Evolutionary conservation across 1,284 basidiomycete genomes (phyloP), one percentile per base, ranked within the genome.

Genomic region (Mycena sp.): DNA sequence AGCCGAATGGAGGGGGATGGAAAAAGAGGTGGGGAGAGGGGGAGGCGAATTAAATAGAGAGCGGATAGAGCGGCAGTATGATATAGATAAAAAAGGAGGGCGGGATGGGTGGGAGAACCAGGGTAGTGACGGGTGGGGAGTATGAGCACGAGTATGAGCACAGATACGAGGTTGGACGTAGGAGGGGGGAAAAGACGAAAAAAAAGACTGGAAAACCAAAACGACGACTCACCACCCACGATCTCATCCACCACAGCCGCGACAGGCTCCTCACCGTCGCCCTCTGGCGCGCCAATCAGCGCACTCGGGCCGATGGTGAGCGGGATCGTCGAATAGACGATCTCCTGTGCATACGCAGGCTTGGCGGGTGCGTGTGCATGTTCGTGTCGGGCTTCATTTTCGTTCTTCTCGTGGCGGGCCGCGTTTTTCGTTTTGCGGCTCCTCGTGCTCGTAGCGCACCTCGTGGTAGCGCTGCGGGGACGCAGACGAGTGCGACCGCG

Each of bases 171-270:
- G 26, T 43, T 7, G 19, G 17, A 29, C 17, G 17, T 6, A 51
- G 19, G 5, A 21, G 11, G 30, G 16, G 16, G 10, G 11, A 25
- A 51, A 38, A 37, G 23, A 35, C 21, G 25, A 49, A 32, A 21
- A 29, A 56, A 37, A 38, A 35, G 37, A 45, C 32, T 6, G 19
- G 6, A 46, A 14, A 58, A 30, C 44, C 66, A 60, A 17, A 67
- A 74, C 3, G 52, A 43, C 30, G 10, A 56, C 64, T 59, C 41
- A 66, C 65, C 32, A 19, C 65, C 65, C 23, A 67, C 61, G 28
- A 67, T 67, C 58, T 67, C 65, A 48, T 67, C 65, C 30, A 67
- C 62, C 1, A 67, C 52, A 41, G 54, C 65, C 48, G 32, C 54
- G 12, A 45, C 32, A 35, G 9, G 32, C 32, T 40, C 28, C 37